Evolutionary conservation across 2,329 filamentous ascomycete species (phyloP), one percentile per base, ranked within the genome.

Genomic region (Gnomoniopsis sp.): DNA sequence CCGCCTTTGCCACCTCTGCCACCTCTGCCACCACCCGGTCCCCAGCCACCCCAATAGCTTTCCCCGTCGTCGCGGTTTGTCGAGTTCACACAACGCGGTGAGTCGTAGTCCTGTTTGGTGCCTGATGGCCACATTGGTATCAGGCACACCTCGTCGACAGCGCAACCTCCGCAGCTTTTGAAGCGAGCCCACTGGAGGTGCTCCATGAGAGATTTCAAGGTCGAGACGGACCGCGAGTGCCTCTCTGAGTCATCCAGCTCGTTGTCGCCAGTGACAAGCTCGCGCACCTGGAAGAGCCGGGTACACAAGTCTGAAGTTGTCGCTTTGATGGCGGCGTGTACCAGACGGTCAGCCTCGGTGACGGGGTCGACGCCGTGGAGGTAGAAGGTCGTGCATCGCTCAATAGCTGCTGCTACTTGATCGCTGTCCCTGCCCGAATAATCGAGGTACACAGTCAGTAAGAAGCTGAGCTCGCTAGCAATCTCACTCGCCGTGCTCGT

Each of bases 301-400:
- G 57, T 49, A 66, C 80, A 82, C 14, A 82, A 75, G 1, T 66
- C 63, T 2, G 62, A 46, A 3, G 72, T 70, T 12, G 81, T 77
- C 1, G 66, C 66, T 14, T 69, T 62, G 19, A 84, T 61, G 1
- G 79, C 77, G 1, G 73, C 67, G 52, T 75, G 67, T n/a, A 84
- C 75, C 19, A 82, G 65, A 2, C 66, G 55, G 61, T 84, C 82
- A 34, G 76, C 70, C 3, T 64, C 33, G 2, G 77, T 81, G 65
- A 53, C 41, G 3, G 41, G 57, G 0, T 65, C 44, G 50, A 69
- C 43, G 0, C 69, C 68, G 1, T 74, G 66, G 0, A 81, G 71
- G 58, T 77, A 79, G 54, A 83, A 79, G 8, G 69, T 58, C 0
- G 75, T 70, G 66, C 84, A 88, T 49, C 75, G 72, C 1, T 73